Conservation (phyloP, 352 stramenopile species). For the Albugo candida region DNA sequence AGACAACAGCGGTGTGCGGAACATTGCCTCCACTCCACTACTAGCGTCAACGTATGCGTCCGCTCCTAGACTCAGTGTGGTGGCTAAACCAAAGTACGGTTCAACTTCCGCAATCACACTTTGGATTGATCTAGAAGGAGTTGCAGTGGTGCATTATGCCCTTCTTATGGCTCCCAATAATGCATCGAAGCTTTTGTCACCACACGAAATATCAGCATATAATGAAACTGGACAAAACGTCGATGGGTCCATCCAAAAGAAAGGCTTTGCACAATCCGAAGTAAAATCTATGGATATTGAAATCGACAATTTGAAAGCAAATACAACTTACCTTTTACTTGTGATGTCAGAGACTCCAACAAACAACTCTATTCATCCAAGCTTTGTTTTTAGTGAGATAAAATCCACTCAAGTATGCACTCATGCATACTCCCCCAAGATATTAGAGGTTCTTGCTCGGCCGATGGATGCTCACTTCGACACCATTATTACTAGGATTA, state of each 20-base stretch:
- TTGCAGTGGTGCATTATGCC: constrained; percentile 24
- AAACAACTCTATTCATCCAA: constrained; percentile 13
- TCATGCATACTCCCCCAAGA: constrained; percentile 29
- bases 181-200: background rate
- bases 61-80: too few species aligned
- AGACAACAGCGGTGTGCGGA: too few species aligned
- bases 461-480: constrained; percentile 23
- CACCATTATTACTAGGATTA: constrained; percentile 30
- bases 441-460: constrained; percentile 32
- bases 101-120: constrained; percentile 33
- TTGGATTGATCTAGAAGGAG: constrained; percentile 20
- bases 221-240: too few species aligned
- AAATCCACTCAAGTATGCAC: constrained; percentile 18
- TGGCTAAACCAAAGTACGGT: constrained; percentile 25
- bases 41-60: too few species aligned
- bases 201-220: too few species aligned
- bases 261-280: background rate
- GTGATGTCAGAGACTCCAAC: constrained; percentile 18
- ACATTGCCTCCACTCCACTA: too few species aligned
- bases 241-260: background rate
- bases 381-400: constrained; percentile 25
- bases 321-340: constrained; percentile 33
- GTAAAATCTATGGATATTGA: constrained; percentile 4
- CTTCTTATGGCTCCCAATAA: constrained; percentile 7
- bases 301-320: constrained; percentile 15